phyloP scores from a whole-genome alignment of 176 grass and related monocot genomes.

The Zea mays region Zm-B73-REFERENCE-NAM-5.0 NC_050102.1:19940001-19940500 shows the following conservation, averaged over 20 bases:
- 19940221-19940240: conserved; percentile 34
- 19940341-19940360: background rate
- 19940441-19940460: conserved; percentile 67
- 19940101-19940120: background rate
- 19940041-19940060: too few relatives aligned
- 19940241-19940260: background rate
- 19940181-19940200: conserved; percentile 80
- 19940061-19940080: too few relatives aligned
- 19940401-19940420: background rate
- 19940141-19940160: conserved; percentile 82
- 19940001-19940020: too few relatives aligned
- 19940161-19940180: conserved; percentile 86
- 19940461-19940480: conserved; percentile 69
- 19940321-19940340: too few relatives aligned
- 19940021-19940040: too few relatives aligned
- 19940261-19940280: background rate
- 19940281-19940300: conserved; percentile 25
- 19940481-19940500: conserved; percentile 54
- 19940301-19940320: background rate
- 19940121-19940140: background rate
- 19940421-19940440: conserved; percentile 68
- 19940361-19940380: conserved; percentile 29
- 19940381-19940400: background rate
- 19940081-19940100: background rate
- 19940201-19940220: conserved; percentile 76